Evolutionary conservation across 352 stramenopile species (phyloP), one percentile per base, ranked within the genome.

Genomic region (Phytophthora uliginosa): DNA sequence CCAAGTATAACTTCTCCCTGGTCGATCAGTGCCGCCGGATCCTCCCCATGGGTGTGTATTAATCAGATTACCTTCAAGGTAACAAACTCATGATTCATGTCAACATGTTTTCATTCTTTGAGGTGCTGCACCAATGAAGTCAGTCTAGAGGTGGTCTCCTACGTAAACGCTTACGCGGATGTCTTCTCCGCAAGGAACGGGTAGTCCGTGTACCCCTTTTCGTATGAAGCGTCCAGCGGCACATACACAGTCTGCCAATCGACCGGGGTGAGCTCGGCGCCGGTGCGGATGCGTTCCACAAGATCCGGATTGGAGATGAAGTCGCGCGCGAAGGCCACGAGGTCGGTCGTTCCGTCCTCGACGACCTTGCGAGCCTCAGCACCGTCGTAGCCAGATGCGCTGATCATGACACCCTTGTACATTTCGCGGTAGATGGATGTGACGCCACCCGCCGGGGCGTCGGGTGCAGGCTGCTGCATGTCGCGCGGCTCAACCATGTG

Each of bases 231-330:
- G 28, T 71, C 78, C n/a, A 67, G 62, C 38, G 76, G 56, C 17
- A 82, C 53, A 24, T 80, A 84, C 54, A 74, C 79, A 24, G 70
- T 77, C 53, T 66, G 62, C 48, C 66, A 67, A 47, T 86, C 51
- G 28, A 77, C 79, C 7, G 63, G 69, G 36, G 57, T 84, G 15
- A 92, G 53, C 52, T 79, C 68, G 7, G 78, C 71, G 7, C 54
- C 59, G 28, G 69, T 59, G 42, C 70, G 63, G 12, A 92, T 69
- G 28, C 82, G 78, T 60, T 88, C 67, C 45, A 87, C 77, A 20
- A 93, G 61, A 66, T 91, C 85, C 33, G 85, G 85, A 28, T 89
- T 93, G 20, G 83, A 79, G 54, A 93, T 91, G 71, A 90, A 93
- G 55, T 79, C 70, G 6, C 81, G 78, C 20, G 83, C 84, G 60